These are phyloP conservation scores for Myriangium duriaei DNA, from an alignment of 2,329 filamentous ascomycete species.

Conservation along the genomic window DNA sequence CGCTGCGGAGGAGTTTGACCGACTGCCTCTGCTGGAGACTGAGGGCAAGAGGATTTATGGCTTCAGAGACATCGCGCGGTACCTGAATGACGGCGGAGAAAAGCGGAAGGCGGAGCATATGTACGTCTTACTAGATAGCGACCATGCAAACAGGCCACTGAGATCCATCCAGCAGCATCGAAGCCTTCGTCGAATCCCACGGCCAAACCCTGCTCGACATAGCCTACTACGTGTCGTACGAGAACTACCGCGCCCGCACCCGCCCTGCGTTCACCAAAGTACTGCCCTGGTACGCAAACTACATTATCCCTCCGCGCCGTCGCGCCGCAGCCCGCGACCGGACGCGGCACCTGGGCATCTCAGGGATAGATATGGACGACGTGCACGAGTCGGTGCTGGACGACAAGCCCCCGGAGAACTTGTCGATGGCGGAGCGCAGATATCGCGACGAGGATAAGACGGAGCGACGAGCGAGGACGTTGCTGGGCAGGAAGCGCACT, in stretches of 20 bases:
- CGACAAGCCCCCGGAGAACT: slow-evolving; percentile 14
- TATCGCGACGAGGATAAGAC: slow-evolving; percentile 18
- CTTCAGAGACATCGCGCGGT: slow-evolving; percentile 47
- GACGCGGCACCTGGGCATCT: slow-evolving; percentile 42
- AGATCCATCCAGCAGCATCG: slow-evolving; percentile 9
- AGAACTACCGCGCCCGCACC: slow-evolving; percentile 70
- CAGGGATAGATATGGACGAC: slow-evolving; percentile 33
- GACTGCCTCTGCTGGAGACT: slow-evolving; percentile 35
- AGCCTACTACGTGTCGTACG: slow-evolving; percentile 76
- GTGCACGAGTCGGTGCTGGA: slow-evolving; percentile 27
- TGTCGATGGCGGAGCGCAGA: slow-evolving; percentile 16
- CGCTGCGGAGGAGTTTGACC: slow-evolving; percentile 27
- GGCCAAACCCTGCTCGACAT: slow-evolving; percentile 73
- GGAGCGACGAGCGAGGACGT: slow-evolving; percentile 34
- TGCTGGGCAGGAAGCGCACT: slow-evolving; percentile 44
- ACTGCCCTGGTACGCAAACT: slow-evolving; percentile 77
- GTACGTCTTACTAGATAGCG: not conserved
- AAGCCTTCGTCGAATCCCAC: slow-evolving; percentile 54
- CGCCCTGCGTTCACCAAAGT: slow-evolving; percentile 69
- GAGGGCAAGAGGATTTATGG: slow-evolving; percentile 45
- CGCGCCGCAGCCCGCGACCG: slow-evolving; percentile 57
- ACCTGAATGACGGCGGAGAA: slow-evolving; percentile 33
- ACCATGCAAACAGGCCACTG: not conserved
- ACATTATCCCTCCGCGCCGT: slow-evolving; percentile 64
- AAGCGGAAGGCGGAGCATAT: slow-evolving; percentile 13